phyloP scores from a whole-genome alignment of 2,329 filamentous ascomycete genomes.

The Sporothrix mexicana region DNA sequence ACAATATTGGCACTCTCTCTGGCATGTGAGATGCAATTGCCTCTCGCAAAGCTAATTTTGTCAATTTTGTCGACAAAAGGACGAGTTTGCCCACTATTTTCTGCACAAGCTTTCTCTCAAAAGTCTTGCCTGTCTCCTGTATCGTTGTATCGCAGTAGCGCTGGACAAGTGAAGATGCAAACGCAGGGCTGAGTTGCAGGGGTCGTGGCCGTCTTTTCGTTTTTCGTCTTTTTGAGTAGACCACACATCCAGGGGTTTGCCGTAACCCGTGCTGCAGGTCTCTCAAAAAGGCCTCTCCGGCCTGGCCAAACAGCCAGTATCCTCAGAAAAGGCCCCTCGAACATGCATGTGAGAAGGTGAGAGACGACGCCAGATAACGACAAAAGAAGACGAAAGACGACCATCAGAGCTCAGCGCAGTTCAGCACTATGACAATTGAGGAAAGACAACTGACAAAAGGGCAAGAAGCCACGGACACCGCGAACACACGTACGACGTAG shows the following conservation, averaged over 20 bases:
- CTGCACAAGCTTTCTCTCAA: constrained; percentile 2
- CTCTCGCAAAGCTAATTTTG: background rate
- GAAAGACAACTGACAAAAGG: background rate
- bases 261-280: background rate
- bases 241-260: background rate
- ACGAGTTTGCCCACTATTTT: background rate
- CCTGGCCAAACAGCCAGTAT: no score
- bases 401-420: background rate
- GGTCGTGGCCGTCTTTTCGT: no score
- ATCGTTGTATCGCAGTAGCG: background rate
- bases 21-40: constrained; percentile 12
- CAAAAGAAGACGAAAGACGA: background rate
- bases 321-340: background rate
- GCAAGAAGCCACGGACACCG: background rate
- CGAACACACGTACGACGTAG: background rate
- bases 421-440: constrained; percentile 12
- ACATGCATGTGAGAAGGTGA: constrained; percentile 16
- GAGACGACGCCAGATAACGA: background rate
- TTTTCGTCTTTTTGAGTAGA: no score
- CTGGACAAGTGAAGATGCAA: background rate
- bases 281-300: background rate
- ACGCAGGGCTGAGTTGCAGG: constrained; percentile 18
- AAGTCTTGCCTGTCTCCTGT: background rate
- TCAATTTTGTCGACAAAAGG: background rate
- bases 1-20: background rate